Evolutionary conservation across 164 flowering plant genomes (phyloP).

Genomic region (Aristolochia fimbriata): DNA sequence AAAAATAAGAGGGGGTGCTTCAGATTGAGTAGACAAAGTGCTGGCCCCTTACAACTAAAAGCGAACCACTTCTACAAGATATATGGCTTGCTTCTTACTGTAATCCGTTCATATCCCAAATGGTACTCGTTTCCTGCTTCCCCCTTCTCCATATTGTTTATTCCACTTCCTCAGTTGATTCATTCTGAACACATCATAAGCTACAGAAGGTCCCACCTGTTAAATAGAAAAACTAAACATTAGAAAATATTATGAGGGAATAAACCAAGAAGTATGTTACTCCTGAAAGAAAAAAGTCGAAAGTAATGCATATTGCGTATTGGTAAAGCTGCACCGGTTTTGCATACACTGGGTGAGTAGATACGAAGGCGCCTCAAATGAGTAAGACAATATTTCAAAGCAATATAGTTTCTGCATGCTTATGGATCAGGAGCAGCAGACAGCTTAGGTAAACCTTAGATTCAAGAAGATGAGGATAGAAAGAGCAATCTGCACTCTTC

Average conservation of each 20-base stretch:
- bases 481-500: too few relatives aligned
- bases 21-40: too few relatives aligned
- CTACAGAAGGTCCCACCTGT: constrained; percentile 91
- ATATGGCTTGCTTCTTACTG: too few relatives aligned
- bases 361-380: neutral
- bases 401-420: neutral
- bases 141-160: constrained; percentile 96
- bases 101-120: constrained; percentile 53
- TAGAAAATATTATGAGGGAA: neutral
- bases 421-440: too few relatives aligned
- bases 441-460: too few relatives aligned
- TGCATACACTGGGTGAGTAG: too few relatives aligned
- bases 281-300: neutral
- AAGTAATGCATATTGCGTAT: neutral
- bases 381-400: neutral
- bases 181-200: constrained; percentile 87
- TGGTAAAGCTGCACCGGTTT: too few relatives aligned
- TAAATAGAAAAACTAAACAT: neutral
- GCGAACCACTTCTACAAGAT: too few relatives aligned
- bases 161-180: constrained; percentile 97
- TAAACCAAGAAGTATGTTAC: neutral
- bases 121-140: constrained; percentile 78
- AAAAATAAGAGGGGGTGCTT: too few relatives aligned
- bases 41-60: too few relatives aligned
- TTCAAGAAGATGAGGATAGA: too few relatives aligned